These are phyloP conservation scores for Pichia membranifaciens DNA, from an alignment of 805 yeast species.

Conservation along the genomic window DNA sequence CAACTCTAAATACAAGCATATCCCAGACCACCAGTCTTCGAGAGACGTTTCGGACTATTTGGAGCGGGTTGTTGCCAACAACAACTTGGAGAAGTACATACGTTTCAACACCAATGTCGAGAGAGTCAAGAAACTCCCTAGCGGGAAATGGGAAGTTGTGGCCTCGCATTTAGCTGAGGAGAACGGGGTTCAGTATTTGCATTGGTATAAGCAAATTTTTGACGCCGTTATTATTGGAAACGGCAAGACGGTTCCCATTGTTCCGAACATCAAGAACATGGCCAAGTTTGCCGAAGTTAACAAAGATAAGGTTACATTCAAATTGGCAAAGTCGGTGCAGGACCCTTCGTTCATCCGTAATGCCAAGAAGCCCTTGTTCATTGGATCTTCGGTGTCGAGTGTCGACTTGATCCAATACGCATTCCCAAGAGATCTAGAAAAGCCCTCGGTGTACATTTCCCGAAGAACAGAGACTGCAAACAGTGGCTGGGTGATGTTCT, in stretches of 20 bases:
- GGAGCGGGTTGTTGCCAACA: slow-evolving; percentile 19
- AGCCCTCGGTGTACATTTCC: slow-evolving; percentile 21
- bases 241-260: slow-evolving; percentile 56
- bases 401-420: slow-evolving; percentile 37
- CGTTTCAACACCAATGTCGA: slow-evolving; percentile 40
- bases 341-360: slow-evolving; percentile 37
- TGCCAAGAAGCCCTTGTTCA: slow-evolving; percentile 35
- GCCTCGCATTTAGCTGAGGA: slow-evolving; percentile 14
- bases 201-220: slow-evolving; percentile 42
- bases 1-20: slow-evolving; percentile 10
- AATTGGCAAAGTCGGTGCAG: slow-evolving; percentile 52
- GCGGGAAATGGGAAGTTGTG: slow-evolving; percentile 34
- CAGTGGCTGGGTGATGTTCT: slow-evolving; percentile 11
- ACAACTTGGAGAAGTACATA: slow-evolving; percentile 30
- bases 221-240: slow-evolving; percentile 61
- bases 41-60: slow-evolving; percentile 19
- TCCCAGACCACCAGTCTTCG: slow-evolving; percentile 25
- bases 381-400: slow-evolving; percentile 39
- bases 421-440: slow-evolving; percentile 21
- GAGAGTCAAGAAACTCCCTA: slow-evolving; percentile 25
- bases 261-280: slow-evolving; percentile 40
- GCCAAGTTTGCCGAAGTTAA: slow-evolving; percentile 34
- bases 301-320: slow-evolving; percentile 38
- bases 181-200: slow-evolving; percentile 8
- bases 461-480: slow-evolving; percentile 8